phyloP scores from a whole-genome alignment of 108 stramenopile genomes.

The Stephanodiscus minutulus region DNA sequence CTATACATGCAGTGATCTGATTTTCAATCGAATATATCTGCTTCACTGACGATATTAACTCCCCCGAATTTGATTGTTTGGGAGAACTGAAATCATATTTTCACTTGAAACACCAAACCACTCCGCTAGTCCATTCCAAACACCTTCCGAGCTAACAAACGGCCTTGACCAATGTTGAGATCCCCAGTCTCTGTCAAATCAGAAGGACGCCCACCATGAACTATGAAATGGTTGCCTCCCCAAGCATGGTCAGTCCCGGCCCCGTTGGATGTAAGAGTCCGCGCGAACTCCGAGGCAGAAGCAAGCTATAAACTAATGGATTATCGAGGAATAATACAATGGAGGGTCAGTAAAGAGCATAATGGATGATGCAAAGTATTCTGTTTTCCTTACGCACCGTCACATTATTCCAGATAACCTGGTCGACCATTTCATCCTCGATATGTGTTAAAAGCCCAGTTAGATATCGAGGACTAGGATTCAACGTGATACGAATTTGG shows the following conservation, averaged over 20 bases:
- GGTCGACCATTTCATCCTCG: constrained; percentile 30
- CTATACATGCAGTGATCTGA: no score
- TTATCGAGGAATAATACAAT: background rate
- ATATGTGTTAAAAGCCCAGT: no score
- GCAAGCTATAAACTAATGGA: constrained; percentile 4
- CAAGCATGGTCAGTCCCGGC: constrained; percentile 54
- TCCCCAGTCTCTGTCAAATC: constrained; percentile 40
- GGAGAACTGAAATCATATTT: constrained; percentile 32
- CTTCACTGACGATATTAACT: background rate
- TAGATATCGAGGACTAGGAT: no score
- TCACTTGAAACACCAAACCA: constrained; percentile 40
- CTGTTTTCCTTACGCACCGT: constrained; percentile 1
- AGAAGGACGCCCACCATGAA: constrained; percentile 56
- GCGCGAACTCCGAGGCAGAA: constrained; percentile 36
- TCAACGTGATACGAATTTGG: no score
- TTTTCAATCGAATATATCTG: background rate
- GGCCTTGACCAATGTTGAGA: constrained; percentile 51
- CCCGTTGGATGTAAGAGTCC: constrained; percentile 46
- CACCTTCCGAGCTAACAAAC: constrained; percentile 76
- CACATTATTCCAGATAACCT: constrained; percentile 42
- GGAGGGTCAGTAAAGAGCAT: background rate
- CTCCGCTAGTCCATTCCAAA: constrained; percentile 52
- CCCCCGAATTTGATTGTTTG: constrained; percentile 33
- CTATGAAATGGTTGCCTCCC: constrained; percentile 43
- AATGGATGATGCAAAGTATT: background rate